These are phyloP conservation scores for Hypoxylon sp. DNA, from an alignment of 2,329 filamentous ascomycete species.

Conservation along the genomic window DNA sequence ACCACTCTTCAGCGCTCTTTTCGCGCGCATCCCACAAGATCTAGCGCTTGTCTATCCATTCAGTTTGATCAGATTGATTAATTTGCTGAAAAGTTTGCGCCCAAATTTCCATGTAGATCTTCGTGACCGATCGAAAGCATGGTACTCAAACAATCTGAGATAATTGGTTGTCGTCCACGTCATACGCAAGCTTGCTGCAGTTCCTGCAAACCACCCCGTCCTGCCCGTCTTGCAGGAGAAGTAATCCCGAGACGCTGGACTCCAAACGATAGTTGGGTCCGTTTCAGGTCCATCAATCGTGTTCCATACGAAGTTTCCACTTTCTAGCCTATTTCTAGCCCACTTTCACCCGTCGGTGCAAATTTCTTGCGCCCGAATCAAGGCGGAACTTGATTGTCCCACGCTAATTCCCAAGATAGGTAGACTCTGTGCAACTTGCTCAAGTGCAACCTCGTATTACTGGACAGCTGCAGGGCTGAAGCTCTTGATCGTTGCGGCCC, in stretches of 20 bases:
- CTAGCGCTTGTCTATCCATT: conserved; percentile 28
- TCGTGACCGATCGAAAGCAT: conserved; percentile 8
- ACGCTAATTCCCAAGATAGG: not conserved
- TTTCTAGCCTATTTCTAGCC: conserved; percentile 7
- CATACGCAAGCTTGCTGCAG: conserved; percentile 25
- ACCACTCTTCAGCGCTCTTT: conserved; percentile 15
- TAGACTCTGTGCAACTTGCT: not conserved
- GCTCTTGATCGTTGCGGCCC: not conserved
- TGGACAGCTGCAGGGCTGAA: not conserved
- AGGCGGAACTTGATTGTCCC: not conserved
- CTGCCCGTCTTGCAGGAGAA: conserved; percentile 39
- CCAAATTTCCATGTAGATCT: conserved; percentile 17
- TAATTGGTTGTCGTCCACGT: conserved; percentile 28
- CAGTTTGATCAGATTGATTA: conserved; percentile 7
- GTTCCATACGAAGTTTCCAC: conserved; percentile 13
- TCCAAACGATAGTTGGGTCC: conserved; percentile 20
- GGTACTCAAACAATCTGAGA: conserved; percentile 16
- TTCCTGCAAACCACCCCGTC: conserved; percentile 39
- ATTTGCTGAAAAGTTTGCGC: not conserved
- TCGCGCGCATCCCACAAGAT: conserved; percentile 16
- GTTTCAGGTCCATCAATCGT: conserved; percentile 37
- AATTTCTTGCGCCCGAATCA: conserved; percentile 15
- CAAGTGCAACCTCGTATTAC: not conserved
- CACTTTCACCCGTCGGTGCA: conserved; percentile 16
- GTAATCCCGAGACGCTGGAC: conserved; percentile 34